Percentiles rank a stretch among this genome's conserved stretches.
Evolutionary conservation across 805 yeast species (phyloP).

Genomic region (Candida germanica): DNA sequence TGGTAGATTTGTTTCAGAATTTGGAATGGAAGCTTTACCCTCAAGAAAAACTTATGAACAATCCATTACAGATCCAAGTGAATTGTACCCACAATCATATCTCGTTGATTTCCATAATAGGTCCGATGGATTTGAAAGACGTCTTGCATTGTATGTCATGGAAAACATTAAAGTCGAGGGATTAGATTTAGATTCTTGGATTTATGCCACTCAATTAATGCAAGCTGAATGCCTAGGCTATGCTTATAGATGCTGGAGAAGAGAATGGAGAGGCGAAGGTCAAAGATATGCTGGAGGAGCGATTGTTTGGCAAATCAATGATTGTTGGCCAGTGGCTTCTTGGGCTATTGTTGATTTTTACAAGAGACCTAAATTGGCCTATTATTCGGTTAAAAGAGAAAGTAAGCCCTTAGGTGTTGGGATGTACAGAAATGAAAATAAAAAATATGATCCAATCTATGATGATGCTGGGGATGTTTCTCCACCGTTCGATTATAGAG

Average conservation of each 20-base stretch:
- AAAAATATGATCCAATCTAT: slow-evolving; percentile 5
- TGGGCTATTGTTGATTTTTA: slow-evolving; percentile 48
- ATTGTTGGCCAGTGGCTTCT: slow-evolving; percentile 52
- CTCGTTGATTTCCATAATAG: slow-evolving; percentile 47
- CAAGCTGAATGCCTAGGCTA: slow-evolving; percentile 48
- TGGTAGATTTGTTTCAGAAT: slow-evolving; percentile 52
- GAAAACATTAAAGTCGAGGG: slow-evolving; percentile 39
- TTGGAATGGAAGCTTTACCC: slow-evolving; percentile 53
- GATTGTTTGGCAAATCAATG: slow-evolving; percentile 53
- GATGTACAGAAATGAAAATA: slow-evolving; percentile 23
- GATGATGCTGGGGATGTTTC: slow-evolving; percentile 8
- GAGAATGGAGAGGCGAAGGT: slow-evolving; percentile 42
- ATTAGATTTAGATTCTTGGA: slow-evolving; percentile 29
- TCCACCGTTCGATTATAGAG: slow-evolving; percentile 24
- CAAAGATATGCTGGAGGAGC: slow-evolving; percentile 37
- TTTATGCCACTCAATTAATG: slow-evolving; percentile 46
- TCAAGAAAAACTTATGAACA: slow-evolving; percentile 30
- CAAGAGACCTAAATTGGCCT: slow-evolving; percentile 43
- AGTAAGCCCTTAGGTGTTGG: slow-evolving; percentile 32
- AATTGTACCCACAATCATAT: slow-evolving; percentile 44
- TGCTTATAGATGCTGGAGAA: slow-evolving; percentile 47
- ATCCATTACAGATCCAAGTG: slow-evolving; percentile 34
- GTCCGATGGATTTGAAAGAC: slow-evolving; percentile 43
- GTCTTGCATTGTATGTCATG: slow-evolving; percentile 42
- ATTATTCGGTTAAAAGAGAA: slow-evolving; percentile 47